Percentiles rank a stretch among this genome's conserved stretches.
Conservation (phyloP, 1,139 yeast genomes). For the Debaryomycetaceae sp. region DNA sequence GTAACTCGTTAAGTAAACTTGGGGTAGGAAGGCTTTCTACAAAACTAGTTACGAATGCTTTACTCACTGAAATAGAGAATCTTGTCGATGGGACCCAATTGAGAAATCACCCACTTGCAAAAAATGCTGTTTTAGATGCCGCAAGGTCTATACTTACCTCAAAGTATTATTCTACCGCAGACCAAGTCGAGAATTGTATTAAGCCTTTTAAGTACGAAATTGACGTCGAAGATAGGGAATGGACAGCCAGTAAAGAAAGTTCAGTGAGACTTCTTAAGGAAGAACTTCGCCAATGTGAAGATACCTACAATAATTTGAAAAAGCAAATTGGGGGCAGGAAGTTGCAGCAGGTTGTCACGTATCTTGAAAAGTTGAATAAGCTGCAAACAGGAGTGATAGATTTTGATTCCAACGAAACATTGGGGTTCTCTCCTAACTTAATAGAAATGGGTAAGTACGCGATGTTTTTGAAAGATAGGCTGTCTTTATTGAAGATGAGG, state of each 20-base stretch:
- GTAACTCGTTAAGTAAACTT: constrained; percentile 80
- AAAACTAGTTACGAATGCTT: constrained; percentile 72
- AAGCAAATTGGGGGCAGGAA: constrained; percentile 79
- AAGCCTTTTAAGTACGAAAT: constrained; percentile 97
- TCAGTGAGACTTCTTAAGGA: constrained; percentile 72
- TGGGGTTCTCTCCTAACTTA: constrained; percentile 73
- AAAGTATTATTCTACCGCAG: constrained; percentile 88
- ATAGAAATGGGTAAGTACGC: constrained; percentile 81
- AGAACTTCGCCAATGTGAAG: constrained; percentile 80
- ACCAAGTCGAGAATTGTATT: constrained; percentile 96
- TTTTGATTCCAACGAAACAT: constrained; percentile 54
- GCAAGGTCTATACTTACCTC: constrained; percentile 75
- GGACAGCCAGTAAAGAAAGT: constrained; percentile 81
- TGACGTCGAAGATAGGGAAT: constrained; percentile 92
- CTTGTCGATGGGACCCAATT: constrained; percentile 72
- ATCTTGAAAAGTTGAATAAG: constrained; percentile 51
- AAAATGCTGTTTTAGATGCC: constrained; percentile 78
- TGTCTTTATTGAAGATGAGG: constrained; percentile 70
- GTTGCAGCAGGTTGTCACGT: constrained; percentile 76
- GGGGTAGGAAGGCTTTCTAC: constrained; percentile 94
- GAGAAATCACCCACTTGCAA: constrained; percentile 80
- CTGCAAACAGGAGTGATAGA: constrained; percentile 45
- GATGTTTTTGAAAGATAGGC: constrained; percentile 71
- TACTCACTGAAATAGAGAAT: constrained; percentile 72
- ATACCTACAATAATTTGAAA: constrained; percentile 59